Conservation (phyloP, 2,329 filamentous ascomycete species). For the Penicillium decumbens region DNA sequence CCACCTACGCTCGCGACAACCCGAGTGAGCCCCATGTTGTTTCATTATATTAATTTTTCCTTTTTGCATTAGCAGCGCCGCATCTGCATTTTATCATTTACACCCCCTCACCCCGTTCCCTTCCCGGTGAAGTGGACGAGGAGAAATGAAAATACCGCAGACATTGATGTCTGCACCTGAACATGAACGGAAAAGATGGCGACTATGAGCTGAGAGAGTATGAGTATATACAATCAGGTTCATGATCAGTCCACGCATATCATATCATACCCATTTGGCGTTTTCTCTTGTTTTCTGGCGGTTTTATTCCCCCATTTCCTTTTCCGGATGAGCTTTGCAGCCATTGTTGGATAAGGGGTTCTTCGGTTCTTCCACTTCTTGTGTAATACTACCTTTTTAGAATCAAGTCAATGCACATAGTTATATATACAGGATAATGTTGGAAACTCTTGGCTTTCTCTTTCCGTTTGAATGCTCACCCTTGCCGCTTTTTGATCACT, state of each 20-base stretch:
- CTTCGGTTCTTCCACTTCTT: not conserved
- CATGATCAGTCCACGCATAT: constrained; percentile 23
- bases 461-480: too few relatives aligned
- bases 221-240: constrained; percentile 15
- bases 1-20: constrained; percentile 10
- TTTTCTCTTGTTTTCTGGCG: constrained; percentile 5
- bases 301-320: not conserved
- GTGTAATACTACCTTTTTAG: constrained; percentile 1
- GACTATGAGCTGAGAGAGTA: constrained; percentile 1
- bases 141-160: not conserved
- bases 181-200: constrained; percentile 2
- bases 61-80: constrained; percentile 13
- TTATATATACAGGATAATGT: not conserved
- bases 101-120: not conserved
- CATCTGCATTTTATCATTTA: constrained; percentile 8
- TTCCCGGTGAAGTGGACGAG: constrained; percentile 12
- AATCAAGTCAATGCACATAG: constrained; percentile 5
- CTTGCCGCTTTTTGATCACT: too few relatives aligned
- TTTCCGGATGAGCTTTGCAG: not conserved
- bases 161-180: constrained; percentile 3
- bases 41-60: not conserved
- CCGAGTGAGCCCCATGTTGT: constrained; percentile 5
- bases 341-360: not conserved
- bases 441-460: too few relatives aligned
- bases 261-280: constrained; percentile 25